Percentiles rank a stretch among this genome's conserved stretches.
phyloP scores from a whole-genome alignment of 495 filamentous ascomycete genomes.

The Talaromyces adpressus region DNA sequence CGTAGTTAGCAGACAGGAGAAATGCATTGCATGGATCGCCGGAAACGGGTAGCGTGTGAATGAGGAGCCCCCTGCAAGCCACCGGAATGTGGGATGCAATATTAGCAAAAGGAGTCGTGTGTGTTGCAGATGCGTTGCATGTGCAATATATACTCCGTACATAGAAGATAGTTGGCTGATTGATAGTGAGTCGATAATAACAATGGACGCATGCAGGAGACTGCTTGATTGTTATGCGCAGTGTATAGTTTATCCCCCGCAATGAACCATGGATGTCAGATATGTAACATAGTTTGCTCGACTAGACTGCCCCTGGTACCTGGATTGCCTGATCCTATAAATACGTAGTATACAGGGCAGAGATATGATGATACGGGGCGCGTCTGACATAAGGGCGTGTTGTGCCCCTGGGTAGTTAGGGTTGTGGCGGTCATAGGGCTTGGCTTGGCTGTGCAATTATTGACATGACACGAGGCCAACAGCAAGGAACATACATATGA shows the following conservation, averaged over 20 bases:
- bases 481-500: neutral
- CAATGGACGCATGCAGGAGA: neutral
- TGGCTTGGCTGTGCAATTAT: neutral
- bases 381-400: neutral
- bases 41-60: neutral
- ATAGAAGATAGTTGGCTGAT: neutral
- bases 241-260: neutral
- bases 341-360: neutral
- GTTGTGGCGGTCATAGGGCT: neutral
- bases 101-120: neutral
- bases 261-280: neutral
- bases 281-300: neutral
- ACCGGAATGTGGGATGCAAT: slow-evolving; percentile 8
- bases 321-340: neutral
- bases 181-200: neutral
- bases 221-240: neutral
- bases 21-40: neutral
- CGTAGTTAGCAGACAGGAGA: neutral
- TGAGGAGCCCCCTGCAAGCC: neutral
- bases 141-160: neutral
- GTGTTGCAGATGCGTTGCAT: neutral
- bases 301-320: neutral
- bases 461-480: neutral
- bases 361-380: neutral
- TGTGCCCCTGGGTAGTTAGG: neutral